Conservation (phyloP, 306 rosid species). For the Lathyrus oleraceus region DNA sequence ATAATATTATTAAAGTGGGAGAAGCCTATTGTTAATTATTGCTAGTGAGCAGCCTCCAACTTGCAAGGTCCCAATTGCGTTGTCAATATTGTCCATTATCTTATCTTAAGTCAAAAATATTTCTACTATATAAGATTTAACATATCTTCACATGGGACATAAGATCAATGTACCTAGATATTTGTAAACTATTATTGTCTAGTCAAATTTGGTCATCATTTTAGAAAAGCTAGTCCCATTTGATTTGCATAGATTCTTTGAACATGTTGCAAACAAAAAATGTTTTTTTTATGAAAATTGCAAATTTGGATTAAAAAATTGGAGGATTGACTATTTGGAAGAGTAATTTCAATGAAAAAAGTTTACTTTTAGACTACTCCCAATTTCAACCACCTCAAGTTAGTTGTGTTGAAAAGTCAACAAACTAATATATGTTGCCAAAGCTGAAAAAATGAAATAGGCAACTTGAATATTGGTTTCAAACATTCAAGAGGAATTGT, state of each 20-base stretch:
- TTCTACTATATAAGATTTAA: neutral
- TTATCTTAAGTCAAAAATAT: neutral
- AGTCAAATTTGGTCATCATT: conserved; percentile 29
- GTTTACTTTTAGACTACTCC: neutral
- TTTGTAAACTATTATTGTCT: conserved; percentile 18
- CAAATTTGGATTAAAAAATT: neutral
- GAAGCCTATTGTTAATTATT: conserved; percentile 15
- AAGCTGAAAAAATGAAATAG: conserved; percentile 22
- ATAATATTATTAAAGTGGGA: conserved; percentile 18
- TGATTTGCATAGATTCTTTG: conserved; percentile 36
- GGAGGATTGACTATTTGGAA: neutral
- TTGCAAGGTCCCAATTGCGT: conserved; percentile 22
- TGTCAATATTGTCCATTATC: conserved; percentile 23
- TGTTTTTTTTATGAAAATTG: neutral
- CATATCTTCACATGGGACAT: conserved; percentile 35
- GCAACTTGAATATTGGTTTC: conserved; percentile 24
- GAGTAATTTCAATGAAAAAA: conserved; percentile 1
- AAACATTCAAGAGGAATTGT: conserved; percentile 26
- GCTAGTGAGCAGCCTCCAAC: conserved; percentile 35
- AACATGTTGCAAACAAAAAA: neutral
- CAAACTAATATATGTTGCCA: conserved; percentile 29
- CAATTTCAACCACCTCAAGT: conserved; percentile 32
- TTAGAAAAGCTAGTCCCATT: conserved; percentile 36
- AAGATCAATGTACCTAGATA: conserved; percentile 31
- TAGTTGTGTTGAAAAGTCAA: conserved; percentile 42